Evolutionary conservation across 768 basidiomycete genomes (phyloP), one percentile per base, ranked within the genome.

Genomic region (Sporobolomyces roseus): DNA sequence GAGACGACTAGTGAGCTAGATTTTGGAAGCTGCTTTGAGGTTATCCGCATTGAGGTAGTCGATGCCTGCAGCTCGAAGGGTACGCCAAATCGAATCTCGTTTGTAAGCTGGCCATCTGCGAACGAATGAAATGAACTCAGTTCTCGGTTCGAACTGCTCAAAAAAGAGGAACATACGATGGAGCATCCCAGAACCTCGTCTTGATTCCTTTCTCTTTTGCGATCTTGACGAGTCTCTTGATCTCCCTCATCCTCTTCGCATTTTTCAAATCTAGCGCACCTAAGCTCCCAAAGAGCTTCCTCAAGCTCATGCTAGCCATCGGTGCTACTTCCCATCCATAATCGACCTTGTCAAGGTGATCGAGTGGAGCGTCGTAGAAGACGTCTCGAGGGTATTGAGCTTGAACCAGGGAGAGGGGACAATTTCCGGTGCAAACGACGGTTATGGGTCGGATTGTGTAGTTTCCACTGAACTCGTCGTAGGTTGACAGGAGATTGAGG

Each of bases 101-200:
- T 51, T 59, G 25, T 45, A 66, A 1, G 50, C 19, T 3, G 65
- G 65, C 65, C 65, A 66, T 21, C 65, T 66, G n/a, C n/a, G n/a
- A 48, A 30, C 6, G 21, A 25, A 56, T 10, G 17, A 38, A 25
- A 41, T 9, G 23, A 14, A 27, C 33, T 35, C 38, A n/a, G 13
- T 35, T 10, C 10, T 16, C 13, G 35, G 38, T 9, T 50, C 49
- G 17, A 10, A 27, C 25, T 0, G 14, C 25, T 30, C 21, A 41
- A 46, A n/a, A 12, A 9, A 43, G 21, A 23, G 25, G 10, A 43
- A 16, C 65, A n/a, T 16, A 66, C 65, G 32, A 21, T 12, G 65
- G 65, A 14, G 65, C 61, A n/a, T 66, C 68, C 68, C 68, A 69
- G 29, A 69, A 64, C 6, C 68, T 46, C 36, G 62, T 41, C 43